Conservation (phyloP, 1,284 basidiomycete genomes). For the Cutaneotrichosporon cavernicola region DNA sequence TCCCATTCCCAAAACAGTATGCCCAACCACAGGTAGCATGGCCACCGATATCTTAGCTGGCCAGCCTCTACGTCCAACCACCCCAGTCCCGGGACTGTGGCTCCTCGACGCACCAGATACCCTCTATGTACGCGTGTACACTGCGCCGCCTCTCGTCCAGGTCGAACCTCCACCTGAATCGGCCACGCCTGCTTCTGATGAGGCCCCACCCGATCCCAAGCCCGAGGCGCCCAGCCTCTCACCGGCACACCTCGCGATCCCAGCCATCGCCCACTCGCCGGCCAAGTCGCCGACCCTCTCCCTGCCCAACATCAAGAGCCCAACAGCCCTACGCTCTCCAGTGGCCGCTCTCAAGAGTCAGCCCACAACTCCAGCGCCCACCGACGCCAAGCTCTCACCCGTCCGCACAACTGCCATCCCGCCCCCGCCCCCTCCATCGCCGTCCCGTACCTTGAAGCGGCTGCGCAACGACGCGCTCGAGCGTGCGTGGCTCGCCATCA, state of each 20-base stretch:
- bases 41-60: constrained; percentile 24
- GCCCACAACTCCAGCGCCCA: background rate
- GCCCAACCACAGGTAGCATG: constrained; percentile 3
- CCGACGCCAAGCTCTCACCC: background rate
- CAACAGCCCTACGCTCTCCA: background rate
- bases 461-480: constrained; percentile 31
- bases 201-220: background rate
- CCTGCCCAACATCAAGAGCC: background rate
- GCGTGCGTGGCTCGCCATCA: constrained; percentile 31
- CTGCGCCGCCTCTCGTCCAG: background rate
- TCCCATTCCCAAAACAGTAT: background rate
- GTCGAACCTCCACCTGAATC: background rate
- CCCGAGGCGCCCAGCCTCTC: background rate
- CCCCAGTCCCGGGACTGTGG: constrained; percentile 34
- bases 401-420: no score
- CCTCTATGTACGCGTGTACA: constrained; percentile 27
- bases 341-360: background rate
- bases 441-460: constrained; percentile 7
- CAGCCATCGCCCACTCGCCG: background rate
- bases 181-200: background rate
- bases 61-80: constrained; percentile 23
- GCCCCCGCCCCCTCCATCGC: background rate
- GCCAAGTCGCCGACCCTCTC: background rate
- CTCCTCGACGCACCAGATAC: constrained; percentile 31
- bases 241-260: constrained; percentile 9